phyloP scores from a whole-genome alignment of 441 rosid genomes.

The Bocquillonia castaneifolia region DNA sequence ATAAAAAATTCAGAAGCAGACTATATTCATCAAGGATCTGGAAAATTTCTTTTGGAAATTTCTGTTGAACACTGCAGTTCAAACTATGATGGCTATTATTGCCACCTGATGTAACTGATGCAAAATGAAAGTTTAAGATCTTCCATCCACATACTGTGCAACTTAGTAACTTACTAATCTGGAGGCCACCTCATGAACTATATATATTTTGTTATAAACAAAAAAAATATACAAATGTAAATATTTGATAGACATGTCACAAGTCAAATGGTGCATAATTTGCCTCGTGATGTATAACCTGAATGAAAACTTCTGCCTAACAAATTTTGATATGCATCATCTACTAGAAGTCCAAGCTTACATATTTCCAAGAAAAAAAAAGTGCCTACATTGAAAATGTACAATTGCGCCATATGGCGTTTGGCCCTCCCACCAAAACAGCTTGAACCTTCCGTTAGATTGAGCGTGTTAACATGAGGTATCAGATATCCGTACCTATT shows the following conservation, averaged over 20 bases:
- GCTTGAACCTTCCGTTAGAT: not conserved
- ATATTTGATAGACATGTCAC: no score
- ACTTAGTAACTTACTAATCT: not conserved
- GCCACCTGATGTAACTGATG: no score
- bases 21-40: no score
- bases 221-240: no score
- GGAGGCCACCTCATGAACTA: no score
- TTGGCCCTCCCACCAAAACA: not conserved
- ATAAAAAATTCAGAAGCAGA: no score
- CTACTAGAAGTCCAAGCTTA: not conserved
- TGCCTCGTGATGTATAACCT: not conserved
- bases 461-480: not conserved
- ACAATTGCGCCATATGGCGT: not conserved
- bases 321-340: not conserved
- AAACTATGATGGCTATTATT: no score
- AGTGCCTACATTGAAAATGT: not conserved
- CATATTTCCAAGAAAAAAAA: not conserved
- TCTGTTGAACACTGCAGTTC: no score
- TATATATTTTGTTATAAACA: no score
- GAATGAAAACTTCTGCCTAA: not conserved
- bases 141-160: no score
- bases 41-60: no score
- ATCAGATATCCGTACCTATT: not conserved
- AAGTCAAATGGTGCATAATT: not conserved
- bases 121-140: not conserved